phyloP scores from a whole-genome alignment of 768 basidiomycete genomes.

The Mrakia hoshinonis region DNA sequence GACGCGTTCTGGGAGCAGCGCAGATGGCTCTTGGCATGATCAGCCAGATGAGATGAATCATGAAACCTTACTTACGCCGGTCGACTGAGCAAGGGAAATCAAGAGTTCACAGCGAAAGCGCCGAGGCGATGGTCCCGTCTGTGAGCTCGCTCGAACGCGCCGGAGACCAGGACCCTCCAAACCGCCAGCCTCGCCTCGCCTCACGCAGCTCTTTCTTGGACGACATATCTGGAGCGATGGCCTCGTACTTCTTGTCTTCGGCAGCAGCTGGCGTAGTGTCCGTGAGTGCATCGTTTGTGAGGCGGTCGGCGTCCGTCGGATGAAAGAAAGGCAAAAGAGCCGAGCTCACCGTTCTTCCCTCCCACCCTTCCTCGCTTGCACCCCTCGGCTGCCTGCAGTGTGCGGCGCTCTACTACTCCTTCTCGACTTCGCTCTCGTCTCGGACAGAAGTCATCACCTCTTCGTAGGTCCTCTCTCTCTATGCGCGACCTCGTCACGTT shows the following conservation, averaged over 20 bases:
- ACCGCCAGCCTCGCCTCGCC: too few relatives aligned
- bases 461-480: neutral
- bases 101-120: too few relatives aligned
- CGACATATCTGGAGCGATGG: neutral
- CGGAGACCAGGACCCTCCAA: too few relatives aligned
- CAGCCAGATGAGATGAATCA: too few relatives aligned
- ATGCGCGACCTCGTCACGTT: neutral
- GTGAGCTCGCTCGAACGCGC: too few relatives aligned
- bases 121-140: too few relatives aligned
- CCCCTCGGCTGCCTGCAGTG: neutral
- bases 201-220: too few relatives aligned
- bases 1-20: slow-evolving; percentile 68
- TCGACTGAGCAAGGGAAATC: too few relatives aligned
- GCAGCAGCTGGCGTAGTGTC: neutral
- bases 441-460: slow-evolving; percentile 4
- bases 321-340: neutral
- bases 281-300: neutral
- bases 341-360: neutral
- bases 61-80: too few relatives aligned
- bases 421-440: neutral
- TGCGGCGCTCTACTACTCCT: slow-evolving; percentile 15
- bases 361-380: neutral
- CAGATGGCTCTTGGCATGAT: slow-evolving; percentile 42
- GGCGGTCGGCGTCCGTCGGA: neutral
- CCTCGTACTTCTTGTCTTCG: neutral